Base-by-base conservation (phyloP, 169 alveolate species). In the Cryptosporidium parvum region DNA sequence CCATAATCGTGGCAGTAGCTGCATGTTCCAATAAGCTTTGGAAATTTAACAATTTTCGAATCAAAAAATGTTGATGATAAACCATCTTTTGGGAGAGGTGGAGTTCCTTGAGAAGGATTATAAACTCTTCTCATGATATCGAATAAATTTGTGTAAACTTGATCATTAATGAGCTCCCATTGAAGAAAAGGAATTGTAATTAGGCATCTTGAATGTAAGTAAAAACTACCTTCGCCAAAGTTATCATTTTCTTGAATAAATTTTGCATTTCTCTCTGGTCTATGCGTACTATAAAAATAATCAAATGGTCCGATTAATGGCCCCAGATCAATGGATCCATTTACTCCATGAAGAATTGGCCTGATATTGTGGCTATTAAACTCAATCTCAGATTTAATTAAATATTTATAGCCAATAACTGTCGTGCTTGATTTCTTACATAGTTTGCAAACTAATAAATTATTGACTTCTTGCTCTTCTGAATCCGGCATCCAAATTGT, bases 261-360 rank as follows among this genome's bases (percentile, higher is more conserved):
- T 21, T 39, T 58, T 5, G 42, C 39, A 56, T 21, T 72, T 51
- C 62, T 53, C 16, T 44, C 69, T 23, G 68, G 75, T 42, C 53
- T 80, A 18, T 62, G 56, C 29, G 73, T 65, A 44, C 75, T 70
- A 14, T 29, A 39, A 16, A 44, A 33, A 65, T 80, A 80, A 67
- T 80, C 62, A 62, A 80, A 80, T 5, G 89, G 89, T 14, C 89
- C 89, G 16, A 80, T 62, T 44, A 80, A 37, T n/a, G 89, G 75
- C 12, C 89, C 89, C n/a, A 80, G 18, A 37, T 80, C 89, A 16
- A 80, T 80, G 21, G 89, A 80, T 3, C 89, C 89, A 80, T 80
- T 80, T 10, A 80, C 89, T 39, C 89, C 89, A 62, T 80, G 89
- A 16, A 80, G 45, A 37, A 80, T 39, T 31, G 89, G 89, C 14